Base-by-base conservation (phyloP, 75 land plant genomes). In the Ceratopteris richardii region DNA sequence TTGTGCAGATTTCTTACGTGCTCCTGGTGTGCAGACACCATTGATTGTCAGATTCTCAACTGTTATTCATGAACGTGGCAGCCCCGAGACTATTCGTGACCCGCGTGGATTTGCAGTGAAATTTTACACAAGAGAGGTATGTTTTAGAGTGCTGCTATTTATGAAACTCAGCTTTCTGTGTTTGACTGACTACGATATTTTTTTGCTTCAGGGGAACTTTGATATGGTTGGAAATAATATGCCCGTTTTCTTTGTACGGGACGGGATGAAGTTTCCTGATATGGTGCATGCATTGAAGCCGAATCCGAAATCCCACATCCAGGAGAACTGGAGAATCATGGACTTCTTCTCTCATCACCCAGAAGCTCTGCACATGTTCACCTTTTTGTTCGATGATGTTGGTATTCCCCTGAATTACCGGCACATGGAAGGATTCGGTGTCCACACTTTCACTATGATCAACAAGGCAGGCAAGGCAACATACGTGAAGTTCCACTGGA, bases 351-450 rank as follows among this genome's bases (percentile, higher is more conserved):
- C 79, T 0, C 70, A 77, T 56, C 58, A 66, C 21, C 78, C 77
- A 12, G 80, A 77, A 72, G 44, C 71, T 33, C 43, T 36, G n/a
- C 39, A 67, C 43, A 77, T 69, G 59, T 77, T 77, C 67, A 59
- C 61, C 2, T 78, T 68, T 29, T 52, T 66, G 53, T 69, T 69
- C 41, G 81, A 75, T 50, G 81, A 78, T 59, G 30, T 54, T 16
- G 81, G 81, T 16, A 69, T 78, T 46, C 78, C 81, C 1, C 23
- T 67, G 0, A 60, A 78, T 29, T 78, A 75, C 59, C 63, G 81
- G 22, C 81, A 78, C 54, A 78, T 78, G 69, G 81, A 78, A 39
- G 79, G 81, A 6, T 77, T 55, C 13, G 79, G 79, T 10, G 77
- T 76, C 1, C 77, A 76, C 40, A 76, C 77, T 6, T 76, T 61